Percentiles rank a stretch among this genome's conserved stretches.
Evolutionary conservation across 257 asterid genomes (phyloP).

Genomic region (Sherardia arvensis): DNA sequence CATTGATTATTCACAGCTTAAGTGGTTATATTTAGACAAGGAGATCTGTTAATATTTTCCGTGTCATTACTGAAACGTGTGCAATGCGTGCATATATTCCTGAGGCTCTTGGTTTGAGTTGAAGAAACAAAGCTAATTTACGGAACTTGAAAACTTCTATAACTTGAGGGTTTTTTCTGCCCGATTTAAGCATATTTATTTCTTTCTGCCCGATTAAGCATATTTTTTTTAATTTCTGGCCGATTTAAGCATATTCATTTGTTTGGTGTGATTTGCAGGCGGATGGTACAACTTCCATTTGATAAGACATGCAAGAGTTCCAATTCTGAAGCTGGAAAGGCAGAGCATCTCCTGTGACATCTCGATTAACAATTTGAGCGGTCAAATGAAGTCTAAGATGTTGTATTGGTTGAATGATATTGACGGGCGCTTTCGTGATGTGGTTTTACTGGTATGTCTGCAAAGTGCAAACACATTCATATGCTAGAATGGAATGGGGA

Average conservation of each 20-base stretch:
- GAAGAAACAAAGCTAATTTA: neutral
- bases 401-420: slow-evolving; percentile 76
- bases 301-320: slow-evolving; percentile 70
- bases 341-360: slow-evolving; percentile 73
- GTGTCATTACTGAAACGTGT: neutral
- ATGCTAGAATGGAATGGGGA: neutral
- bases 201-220: slow-evolving; percentile 7
- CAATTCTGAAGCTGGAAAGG: slow-evolving; percentile 63
- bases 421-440: slow-evolving; percentile 77
- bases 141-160: neutral
- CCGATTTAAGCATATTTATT: slow-evolving; percentile 9
- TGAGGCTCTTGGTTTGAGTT: neutral
- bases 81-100: too few relatives aligned
- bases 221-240: neutral
- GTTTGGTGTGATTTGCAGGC: slow-evolving; percentile 39
- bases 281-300: slow-evolving; percentile 47
- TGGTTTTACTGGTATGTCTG: slow-evolving; percentile 75
- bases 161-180: neutral
- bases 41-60: neutral
- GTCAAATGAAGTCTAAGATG: slow-evolving; percentile 91
- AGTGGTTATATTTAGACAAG: neutral
- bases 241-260: slow-evolving; percentile 10
- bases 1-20: neutral
- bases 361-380: slow-evolving; percentile 73
- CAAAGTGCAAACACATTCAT: slow-evolving; percentile 15